These are phyloP conservation scores for Ricinus communis DNA, from an alignment of 345 rosid genomes.

Conservation along the genomic window DNA sequence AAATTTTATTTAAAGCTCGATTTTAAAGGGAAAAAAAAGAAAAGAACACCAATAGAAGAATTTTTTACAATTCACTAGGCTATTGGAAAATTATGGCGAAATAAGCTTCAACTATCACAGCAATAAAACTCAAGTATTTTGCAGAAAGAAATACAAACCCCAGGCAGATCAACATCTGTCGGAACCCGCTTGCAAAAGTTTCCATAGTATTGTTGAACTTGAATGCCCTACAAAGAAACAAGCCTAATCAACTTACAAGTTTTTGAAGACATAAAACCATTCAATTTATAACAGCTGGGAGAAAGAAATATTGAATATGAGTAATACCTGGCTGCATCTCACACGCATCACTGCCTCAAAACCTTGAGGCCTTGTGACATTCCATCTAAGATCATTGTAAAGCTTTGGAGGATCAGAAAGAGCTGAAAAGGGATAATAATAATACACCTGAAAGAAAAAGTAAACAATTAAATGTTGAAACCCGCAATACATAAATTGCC, in stretches of 20 bases:
- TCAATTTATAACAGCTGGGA: background rate
- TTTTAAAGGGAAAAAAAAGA: background rate
- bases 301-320: background rate
- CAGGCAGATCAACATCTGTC: slow-evolving; percentile 89
- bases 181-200: slow-evolving; percentile 98
- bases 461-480: slow-evolving; percentile 7
- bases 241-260: slow-evolving; percentile 1
- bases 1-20: background rate
- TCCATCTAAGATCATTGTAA: slow-evolving; percentile 98
- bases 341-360: slow-evolving; percentile 99
- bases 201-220: slow-evolving; percentile 92
- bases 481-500: background rate
- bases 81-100: background rate
- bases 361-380: slow-evolving; percentile 95
- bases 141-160: slow-evolving; percentile 53
- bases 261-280: background rate
- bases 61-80: background rate
- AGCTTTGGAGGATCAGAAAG: slow-evolving; percentile 91
- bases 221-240: slow-evolving; percentile 67
- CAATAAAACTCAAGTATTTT: slow-evolving; percentile 3
- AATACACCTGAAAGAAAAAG: slow-evolving; percentile 64
- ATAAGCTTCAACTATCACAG: background rate
- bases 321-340: slow-evolving; percentile 84
- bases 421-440: slow-evolving; percentile 89
- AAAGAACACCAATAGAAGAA: background rate